Evolutionary conservation across 768 basidiomycete genomes (phyloP).

Genomic region (Hydnomerulius pinastri): DNA sequence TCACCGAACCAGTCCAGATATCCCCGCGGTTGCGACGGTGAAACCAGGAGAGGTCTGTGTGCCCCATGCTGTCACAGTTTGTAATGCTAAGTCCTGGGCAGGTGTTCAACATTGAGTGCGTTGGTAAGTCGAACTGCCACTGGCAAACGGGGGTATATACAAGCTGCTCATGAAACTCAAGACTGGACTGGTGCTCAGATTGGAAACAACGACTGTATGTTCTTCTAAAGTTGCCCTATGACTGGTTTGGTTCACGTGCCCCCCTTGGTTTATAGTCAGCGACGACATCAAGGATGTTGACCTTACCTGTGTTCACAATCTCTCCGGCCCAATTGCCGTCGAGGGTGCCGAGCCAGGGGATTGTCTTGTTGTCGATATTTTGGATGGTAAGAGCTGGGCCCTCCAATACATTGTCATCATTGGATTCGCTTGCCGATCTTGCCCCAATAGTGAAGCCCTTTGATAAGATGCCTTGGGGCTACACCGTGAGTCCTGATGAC

Average conservation of each 20-base stretch:
- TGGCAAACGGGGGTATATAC: neutral
- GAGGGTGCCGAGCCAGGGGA: constrained; percentile 80
- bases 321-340: constrained; percentile 75
- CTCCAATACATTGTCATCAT: neutral
- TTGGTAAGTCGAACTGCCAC: constrained; percentile 45
- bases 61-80: neutral
- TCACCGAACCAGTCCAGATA: constrained; percentile 52
- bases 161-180: constrained; percentile 23
- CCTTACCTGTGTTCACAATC: constrained; percentile 65
- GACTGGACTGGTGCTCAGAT: constrained; percentile 84
- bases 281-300: constrained; percentile 72
- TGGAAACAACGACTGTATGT: constrained; percentile 70
- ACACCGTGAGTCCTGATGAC: constrained; percentile 47
- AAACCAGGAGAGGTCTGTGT: constrained; percentile 56
- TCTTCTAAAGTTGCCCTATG: neutral
- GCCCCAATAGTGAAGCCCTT: constrained; percentile 54
- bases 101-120: constrained; percentile 72
- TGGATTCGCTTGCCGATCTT: neutral
- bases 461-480: constrained; percentile 82
- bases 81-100: constrained; percentile 20
- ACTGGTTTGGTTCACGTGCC: neutral
- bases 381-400: constrained; percentile 53
- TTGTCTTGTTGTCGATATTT: constrained; percentile 75
- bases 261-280: constrained; percentile 44
- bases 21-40: constrained; percentile 60